Evolutionary conservation across 371 early-diverging fungal species (phyloP), one percentile per base, ranked within the genome.

Genomic region (Actinomortierella ambigua): DNA sequence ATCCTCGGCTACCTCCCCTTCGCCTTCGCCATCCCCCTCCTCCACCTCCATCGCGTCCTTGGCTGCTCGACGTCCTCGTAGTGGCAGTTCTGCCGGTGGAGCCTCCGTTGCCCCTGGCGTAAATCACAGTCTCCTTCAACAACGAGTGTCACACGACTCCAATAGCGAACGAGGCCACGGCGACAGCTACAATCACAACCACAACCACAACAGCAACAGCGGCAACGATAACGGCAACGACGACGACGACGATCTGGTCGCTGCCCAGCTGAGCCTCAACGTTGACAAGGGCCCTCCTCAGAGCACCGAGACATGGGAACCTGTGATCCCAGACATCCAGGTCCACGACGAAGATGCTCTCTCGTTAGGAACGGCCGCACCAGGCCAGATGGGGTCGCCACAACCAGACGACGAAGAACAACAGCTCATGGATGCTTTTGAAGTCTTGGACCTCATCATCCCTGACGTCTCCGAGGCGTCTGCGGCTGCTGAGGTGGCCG

Each of bases 251-350:
- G 71, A 61, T 59, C 47, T 65, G 50, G 29, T 65, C 46, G 52
- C 57, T 18, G 40, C 55, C 27, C 73, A 71, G 43, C 60, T 71
- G 42, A 66, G 65, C 41, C 63, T 71, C 26, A 59, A 62, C 1
- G 50, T 71, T 27, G 73, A 66, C 39, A 65, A 71, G 15, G 73
- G 73, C 13, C 73, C 66, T 2, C 66, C 73, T 53, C 65, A 65
- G 43, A 71, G 73, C 56, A 63, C 50, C 20, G 63, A 71, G 11
- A 71, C 66, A 1, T 71, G 73, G 73, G 73, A 71, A n/a, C 66
- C 73, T n/a, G 60, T 65, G 23, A 71, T 71, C 47, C 73, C 73
- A 17, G 63, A 71, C 24, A 71, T 71, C 50, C 26, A 61, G 44
- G 73, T 71, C 26, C 73, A 66, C 18, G 73, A 71, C 50, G 63